phyloP scores from a whole-genome alignment of 169 alveolate genomes.

The Cryptosporidium sp. region DNA sequence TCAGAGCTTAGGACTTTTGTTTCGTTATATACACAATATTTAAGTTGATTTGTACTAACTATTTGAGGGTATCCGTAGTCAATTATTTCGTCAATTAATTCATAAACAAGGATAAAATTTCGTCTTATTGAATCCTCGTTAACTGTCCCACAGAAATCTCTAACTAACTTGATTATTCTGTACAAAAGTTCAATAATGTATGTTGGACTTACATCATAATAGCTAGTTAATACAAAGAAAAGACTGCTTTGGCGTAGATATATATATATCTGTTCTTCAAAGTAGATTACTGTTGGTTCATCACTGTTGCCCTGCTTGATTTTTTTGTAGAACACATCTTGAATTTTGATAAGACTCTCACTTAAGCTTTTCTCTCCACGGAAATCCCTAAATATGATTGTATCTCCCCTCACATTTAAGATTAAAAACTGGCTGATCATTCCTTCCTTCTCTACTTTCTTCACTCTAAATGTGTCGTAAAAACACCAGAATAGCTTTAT shows the following conservation, averaged over 20 bases:
- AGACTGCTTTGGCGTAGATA: slow-evolving; percentile 84
- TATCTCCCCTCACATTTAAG: slow-evolving; percentile 95
- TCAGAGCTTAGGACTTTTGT: slow-evolving; percentile 47
- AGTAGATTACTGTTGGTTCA: slow-evolving; percentile 84
- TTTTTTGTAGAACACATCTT: slow-evolving; percentile 92
- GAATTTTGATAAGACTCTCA: slow-evolving; percentile 77
- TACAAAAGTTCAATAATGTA: slow-evolving; percentile 89
- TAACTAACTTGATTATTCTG: slow-evolving; percentile 86
- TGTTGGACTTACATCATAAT: slow-evolving; percentile 93
- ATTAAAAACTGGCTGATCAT: slow-evolving; percentile 92
- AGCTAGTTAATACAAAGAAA: slow-evolving; percentile 92
- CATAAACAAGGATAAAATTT: slow-evolving; percentile 96
- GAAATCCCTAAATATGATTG: slow-evolving; percentile 92
- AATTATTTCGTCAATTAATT: slow-evolving; percentile 94
- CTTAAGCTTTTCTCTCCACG: slow-evolving; percentile 90
- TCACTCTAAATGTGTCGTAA: background rate
- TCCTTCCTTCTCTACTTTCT: slow-evolving; percentile 10
- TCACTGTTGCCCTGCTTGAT: slow-evolving; percentile 89
- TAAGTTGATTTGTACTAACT: slow-evolving; percentile 93
- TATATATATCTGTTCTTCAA: slow-evolving; percentile 90
- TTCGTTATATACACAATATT: slow-evolving; percentile 83
- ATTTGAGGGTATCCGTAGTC: slow-evolving; percentile 97
- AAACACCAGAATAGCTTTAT: background rate
- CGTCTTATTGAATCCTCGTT: slow-evolving; percentile 96
- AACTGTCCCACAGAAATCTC: slow-evolving; percentile 97